These are phyloP conservation scores for Penicillium samsonianum DNA, from an alignment of 495 filamentous ascomycete species.

Conservation along the genomic window DNA sequence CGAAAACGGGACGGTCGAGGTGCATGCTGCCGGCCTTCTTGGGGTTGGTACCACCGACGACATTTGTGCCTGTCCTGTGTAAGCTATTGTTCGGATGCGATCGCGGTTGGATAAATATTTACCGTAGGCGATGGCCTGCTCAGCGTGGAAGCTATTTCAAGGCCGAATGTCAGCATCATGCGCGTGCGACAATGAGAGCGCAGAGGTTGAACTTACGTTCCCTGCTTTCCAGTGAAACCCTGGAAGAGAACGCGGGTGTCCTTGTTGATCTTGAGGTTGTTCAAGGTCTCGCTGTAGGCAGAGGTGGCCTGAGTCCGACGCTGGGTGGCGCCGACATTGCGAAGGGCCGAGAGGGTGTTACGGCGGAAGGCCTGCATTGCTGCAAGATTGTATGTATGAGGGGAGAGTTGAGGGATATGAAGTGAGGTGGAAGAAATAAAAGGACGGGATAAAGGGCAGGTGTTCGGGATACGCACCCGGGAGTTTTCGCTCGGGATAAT, in stretches of 20 bases:
- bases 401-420: conserved; percentile 28
- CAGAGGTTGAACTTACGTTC: conserved; percentile 71
- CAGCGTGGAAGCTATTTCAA: conserved; percentile 81
- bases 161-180: conserved; percentile 45
- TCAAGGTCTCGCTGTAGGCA: conserved; percentile 77
- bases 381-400: conserved; percentile 24
- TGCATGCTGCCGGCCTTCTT: conserved; percentile 94
- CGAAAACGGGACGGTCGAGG: conserved; percentile 92
- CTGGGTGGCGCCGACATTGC: conserved; percentile 50
- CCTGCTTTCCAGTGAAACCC: conserved; percentile 97
- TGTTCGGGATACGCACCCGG: conserved; percentile 37
- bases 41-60: conserved; percentile 97
- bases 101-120: conserved; percentile 32
- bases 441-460: conserved; percentile 26
- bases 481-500: conserved; percentile 48
- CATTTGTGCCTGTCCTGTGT: conserved; percentile 76
- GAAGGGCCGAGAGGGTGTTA: conserved; percentile 51
- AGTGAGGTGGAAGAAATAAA: conserved; percentile 20
- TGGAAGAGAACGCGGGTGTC: conserved; percentile 96
- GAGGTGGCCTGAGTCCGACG: conserved; percentile 65
- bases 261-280: conserved; percentile 88
- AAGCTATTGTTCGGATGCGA: conserved; percentile 30
- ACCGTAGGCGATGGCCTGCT: conserved; percentile 98
- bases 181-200: conserved; percentile 11
- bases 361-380: conserved; percentile 58